Conservation (phyloP, 441 rosid genomes). For the Populus hybrid region DNA sequence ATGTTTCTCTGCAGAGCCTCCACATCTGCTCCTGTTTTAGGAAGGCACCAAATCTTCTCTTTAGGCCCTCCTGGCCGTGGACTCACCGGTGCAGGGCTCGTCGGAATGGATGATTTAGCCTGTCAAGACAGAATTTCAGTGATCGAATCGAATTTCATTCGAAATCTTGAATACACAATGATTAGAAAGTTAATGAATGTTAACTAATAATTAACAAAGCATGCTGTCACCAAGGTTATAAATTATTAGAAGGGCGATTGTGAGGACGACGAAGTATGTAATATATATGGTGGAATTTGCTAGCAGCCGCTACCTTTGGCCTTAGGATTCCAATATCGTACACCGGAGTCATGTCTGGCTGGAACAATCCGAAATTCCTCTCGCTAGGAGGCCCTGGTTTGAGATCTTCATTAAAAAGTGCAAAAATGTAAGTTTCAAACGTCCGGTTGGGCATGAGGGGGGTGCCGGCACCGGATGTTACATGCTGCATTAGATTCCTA, state of each 20-base stretch:
- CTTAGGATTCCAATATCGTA: constrained; percentile 66
- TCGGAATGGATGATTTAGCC: constrained; percentile 48
- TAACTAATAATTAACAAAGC: background rate
- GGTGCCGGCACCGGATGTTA: constrained; percentile 60
- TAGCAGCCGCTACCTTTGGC: constrained; percentile 51
- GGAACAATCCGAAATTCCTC: constrained; percentile 69
- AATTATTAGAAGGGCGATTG: constrained; percentile 31
- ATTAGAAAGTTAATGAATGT: background rate
- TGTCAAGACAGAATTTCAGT: constrained; percentile 24
- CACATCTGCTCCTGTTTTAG: constrained; percentile 46
- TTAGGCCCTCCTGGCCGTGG: constrained; percentile 12
- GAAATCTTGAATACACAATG: background rate
- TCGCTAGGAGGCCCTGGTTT: constrained; percentile 70
- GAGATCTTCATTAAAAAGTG: constrained; percentile 73
- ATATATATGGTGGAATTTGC: constrained; percentile 23
- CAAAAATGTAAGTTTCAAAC: constrained; percentile 79
- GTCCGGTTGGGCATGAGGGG: constrained; percentile 75
- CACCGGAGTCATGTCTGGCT: constrained; percentile 59
- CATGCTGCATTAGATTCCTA: constrained; percentile 51
- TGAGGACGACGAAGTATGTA: constrained; percentile 26
- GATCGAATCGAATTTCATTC: background rate
- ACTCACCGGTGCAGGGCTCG: constrained; percentile 23
- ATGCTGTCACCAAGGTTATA: constrained; percentile 26
- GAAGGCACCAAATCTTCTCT: constrained; percentile 47
- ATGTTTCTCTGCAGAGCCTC: constrained; percentile 59